Evolutionary conservation across 192 early-diverging fungal species (phyloP).

Genomic region (Coemansia sp.): DNA sequence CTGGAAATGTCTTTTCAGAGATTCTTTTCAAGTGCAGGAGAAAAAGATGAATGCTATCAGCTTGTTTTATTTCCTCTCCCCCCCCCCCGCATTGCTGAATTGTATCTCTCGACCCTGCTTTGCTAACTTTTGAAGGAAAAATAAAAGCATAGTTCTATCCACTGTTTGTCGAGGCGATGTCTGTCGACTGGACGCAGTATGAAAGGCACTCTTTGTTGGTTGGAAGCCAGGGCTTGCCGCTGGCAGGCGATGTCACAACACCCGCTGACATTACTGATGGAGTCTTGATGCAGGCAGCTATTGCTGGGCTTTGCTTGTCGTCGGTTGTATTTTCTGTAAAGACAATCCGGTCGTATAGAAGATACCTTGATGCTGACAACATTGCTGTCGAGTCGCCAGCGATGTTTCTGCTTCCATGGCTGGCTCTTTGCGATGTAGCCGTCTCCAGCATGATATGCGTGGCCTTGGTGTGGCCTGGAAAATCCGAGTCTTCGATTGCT

Average conservation of each 20-base stretch:
- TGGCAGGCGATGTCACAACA: background rate
- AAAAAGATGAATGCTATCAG: too few relatives aligned
- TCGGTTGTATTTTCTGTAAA: conserved; percentile 14
- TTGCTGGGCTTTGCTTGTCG: conserved; percentile 14
- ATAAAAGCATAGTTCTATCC: too few relatives aligned
- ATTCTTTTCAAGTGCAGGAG: too few relatives aligned
- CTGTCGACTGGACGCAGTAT: background rate
- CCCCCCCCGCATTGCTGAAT: too few relatives aligned
- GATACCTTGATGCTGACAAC: conserved; percentile 19
- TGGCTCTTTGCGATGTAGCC: conserved; percentile 24
- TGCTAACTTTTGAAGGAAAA: too few relatives aligned
- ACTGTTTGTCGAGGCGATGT: background rate
- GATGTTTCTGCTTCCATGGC: conserved; percentile 36
- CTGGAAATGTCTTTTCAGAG: too few relatives aligned
- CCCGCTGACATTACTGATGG: background rate
- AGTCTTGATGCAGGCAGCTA: conserved; percentile 5
- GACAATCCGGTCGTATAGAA: conserved; percentile 15
- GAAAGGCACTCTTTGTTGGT: background rate
- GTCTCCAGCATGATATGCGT: background rate
- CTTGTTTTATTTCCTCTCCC: too few relatives aligned
- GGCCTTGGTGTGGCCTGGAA: conserved; percentile 1
- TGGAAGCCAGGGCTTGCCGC: background rate
- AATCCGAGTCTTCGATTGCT: background rate
- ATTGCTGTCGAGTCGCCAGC: conserved; percentile 27
- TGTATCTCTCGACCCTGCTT: too few relatives aligned